phyloP scores from a whole-genome alignment of 2,329 filamentous ascomycete species.

The Botrytis fragariae region DNA sequence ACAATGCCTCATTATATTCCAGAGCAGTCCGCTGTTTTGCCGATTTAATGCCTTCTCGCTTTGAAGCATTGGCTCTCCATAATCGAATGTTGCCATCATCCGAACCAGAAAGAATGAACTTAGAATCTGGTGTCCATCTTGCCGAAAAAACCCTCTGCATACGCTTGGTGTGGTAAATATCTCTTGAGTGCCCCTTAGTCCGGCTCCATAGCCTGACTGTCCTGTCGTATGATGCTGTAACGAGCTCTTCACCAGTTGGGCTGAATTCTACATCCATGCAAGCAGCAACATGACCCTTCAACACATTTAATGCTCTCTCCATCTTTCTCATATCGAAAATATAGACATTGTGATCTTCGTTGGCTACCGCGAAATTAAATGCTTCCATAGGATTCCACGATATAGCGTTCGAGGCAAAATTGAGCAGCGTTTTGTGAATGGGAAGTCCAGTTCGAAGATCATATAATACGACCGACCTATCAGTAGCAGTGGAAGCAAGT shows the following conservation, averaged over 20 bases:
- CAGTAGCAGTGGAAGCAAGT: slow-evolving; percentile 78
- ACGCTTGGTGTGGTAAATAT: slow-evolving; percentile 95
- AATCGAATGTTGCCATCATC: slow-evolving; percentile 91
- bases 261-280: slow-evolving; percentile 97
- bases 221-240: slow-evolving; percentile 84
- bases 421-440: slow-evolving; percentile 75
- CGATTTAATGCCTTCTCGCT: slow-evolving; percentile 80
- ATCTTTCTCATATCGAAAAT: slow-evolving; percentile 94
- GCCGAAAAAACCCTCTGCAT: slow-evolving; percentile 93
- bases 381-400: slow-evolving; percentile 97
- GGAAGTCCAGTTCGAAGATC: slow-evolving; percentile 85
- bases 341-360: slow-evolving; percentile 66
- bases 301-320: slow-evolving; percentile 80
- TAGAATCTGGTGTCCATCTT: slow-evolving; percentile 82
- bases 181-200: slow-evolving; percentile 77
- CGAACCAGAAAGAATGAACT: slow-evolving; percentile 84
- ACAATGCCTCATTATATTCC: slow-evolving; percentile 85
- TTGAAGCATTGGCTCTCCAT: slow-evolving; percentile 85
- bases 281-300: slow-evolving; percentile 84
- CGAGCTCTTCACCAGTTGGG: slow-evolving; percentile 89
- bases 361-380: slow-evolving; percentile 90
- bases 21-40: slow-evolving; percentile 81
- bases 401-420: slow-evolving; percentile 78
- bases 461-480: slow-evolving; percentile 85
- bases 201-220: slow-evolving; percentile 84